Conservation (phyloP, 768 basidiomycete genomes). For the Phanerochaete carnosa region DNA sequence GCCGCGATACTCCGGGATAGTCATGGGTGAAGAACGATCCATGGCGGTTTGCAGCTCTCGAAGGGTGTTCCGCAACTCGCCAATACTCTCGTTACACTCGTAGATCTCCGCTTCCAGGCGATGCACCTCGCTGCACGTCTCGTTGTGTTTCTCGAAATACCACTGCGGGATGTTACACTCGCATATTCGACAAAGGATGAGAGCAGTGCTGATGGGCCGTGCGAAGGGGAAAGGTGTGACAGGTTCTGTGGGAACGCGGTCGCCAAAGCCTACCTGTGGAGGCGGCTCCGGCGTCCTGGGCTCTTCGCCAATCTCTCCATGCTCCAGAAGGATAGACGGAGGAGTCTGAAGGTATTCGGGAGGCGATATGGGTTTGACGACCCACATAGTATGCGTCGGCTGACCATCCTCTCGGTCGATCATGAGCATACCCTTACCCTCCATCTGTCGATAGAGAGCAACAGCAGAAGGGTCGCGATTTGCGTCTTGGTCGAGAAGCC, state of each 20-base stretch:
- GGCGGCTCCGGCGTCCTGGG: constrained; percentile 26
- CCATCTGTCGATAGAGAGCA: constrained; percentile 79
- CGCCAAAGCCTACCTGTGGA: constrained; percentile 36
- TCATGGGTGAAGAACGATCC: constrained; percentile 67
- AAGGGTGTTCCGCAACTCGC: constrained; percentile 83
- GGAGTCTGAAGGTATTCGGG: constrained; percentile 67
- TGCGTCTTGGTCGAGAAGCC: constrained; percentile 56
- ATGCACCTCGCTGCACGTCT: constrained; percentile 96
- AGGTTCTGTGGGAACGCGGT: constrained; percentile 30
- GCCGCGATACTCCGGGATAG: constrained; percentile 80
- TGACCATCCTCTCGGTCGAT: constrained; percentile 84
- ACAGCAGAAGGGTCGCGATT: constrained; percentile 48
- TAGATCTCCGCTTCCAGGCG: constrained; percentile 92
- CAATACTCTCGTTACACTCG: constrained; percentile 90
- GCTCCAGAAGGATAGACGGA: constrained; percentile 57
- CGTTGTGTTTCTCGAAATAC: constrained; percentile 99
- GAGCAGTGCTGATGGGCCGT: constrained; percentile 75
- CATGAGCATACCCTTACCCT: constrained; percentile 99
- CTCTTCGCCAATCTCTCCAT: constrained; percentile 38
- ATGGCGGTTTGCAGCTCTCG: constrained; percentile 71
- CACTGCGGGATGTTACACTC: constrained; percentile 95
- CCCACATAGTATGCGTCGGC: constrained; percentile 98
- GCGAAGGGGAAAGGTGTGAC: constrained; percentile 72
- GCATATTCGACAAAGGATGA: constrained; percentile 95
- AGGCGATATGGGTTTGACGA: constrained; percentile 77